Evolutionary conservation across 768 basidiomycete genomes (phyloP), one percentile per base, ranked within the genome.

Genomic region (Stropharia rugosoannulata): DNA sequence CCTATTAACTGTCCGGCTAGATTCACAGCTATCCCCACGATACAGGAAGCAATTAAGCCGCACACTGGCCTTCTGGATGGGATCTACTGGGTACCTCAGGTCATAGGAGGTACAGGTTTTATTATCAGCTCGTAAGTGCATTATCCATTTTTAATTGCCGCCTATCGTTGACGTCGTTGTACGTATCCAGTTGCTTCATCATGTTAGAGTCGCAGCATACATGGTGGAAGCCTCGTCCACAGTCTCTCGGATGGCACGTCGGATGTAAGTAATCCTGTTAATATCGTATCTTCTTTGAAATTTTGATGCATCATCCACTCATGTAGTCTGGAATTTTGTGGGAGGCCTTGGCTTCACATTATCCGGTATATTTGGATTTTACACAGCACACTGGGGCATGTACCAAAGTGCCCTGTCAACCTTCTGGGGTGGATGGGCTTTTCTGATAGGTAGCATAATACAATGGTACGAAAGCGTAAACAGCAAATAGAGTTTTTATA

Each of bases 381-480:
- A 76, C 73, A 49, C 19, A 8, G 66, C 62, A 49, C 62, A 60
- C 12, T 69, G 73, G 19, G 75, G 70, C 13, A 71, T 73, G 40
- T 85, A 83, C 59, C 75, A 85, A 63, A 82, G 80, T 62, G 73
- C 75, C 5, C 64, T 82, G 44, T 73, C 73, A 5, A 85, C 84
- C 0, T 85, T 82, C 61, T 85, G 82, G 81, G 79, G 77, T 18
- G 73, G 77, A 4, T 85, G 83, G 81, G 83, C 79, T 2, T 87
- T 87, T 70, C 69, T 87, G 67, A 79, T 86, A 42, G 83, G 82
- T 4, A 82, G 80, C 59, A 59, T 77, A 0, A 62, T 82, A 15
- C 84, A 85, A 68, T 72, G 79, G 68, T 83, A 79, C 56, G 83
- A 85, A 66, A 70, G 68, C 42, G 74, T 78, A n/a, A 76, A 78